Conservation (phyloP, 257 asterid genomes). For the Prunella vulgaris region DNA sequence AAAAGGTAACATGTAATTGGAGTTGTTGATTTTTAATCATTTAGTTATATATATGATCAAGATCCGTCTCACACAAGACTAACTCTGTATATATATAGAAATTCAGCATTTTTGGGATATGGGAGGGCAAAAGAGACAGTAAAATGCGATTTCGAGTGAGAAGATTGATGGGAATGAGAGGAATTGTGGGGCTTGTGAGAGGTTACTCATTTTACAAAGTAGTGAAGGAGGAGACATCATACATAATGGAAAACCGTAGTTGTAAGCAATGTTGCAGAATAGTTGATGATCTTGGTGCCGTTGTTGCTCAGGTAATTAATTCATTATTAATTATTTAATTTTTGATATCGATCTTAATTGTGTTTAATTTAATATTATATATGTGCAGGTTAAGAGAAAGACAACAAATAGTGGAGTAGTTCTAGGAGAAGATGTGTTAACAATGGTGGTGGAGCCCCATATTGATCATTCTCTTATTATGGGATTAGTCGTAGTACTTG, state of each 20-base stretch:
- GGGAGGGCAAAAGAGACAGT: constrained; percentile 30
- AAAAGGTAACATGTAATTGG: constrained; percentile 27
- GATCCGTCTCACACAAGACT: too few species aligned
- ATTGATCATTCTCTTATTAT: constrained; percentile 33
- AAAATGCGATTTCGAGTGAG: constrained; percentile 22
- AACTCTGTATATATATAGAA: too few species aligned
- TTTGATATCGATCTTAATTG: too few species aligned
- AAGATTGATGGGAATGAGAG: constrained; percentile 18
- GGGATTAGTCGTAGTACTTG: constrained; percentile 39
- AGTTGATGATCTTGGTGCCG: constrained; percentile 27
- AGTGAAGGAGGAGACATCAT: neutral
- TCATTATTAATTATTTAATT: neutral
- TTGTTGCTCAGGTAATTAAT: constrained; percentile 49
- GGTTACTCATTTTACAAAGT: constrained; percentile 19
- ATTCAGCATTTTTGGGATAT: constrained; percentile 21
- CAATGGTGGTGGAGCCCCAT: constrained; percentile 42
- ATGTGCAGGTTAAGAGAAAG: constrained; percentile 36
- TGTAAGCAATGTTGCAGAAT: constrained; percentile 31
- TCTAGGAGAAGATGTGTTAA: constrained; percentile 38
- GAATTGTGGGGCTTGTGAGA: constrained; percentile 18
- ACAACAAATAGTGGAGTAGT: constrained; percentile 29
- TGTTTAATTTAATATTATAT: neutral
- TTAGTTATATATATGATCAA: too few species aligned
- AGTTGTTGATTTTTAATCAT: too few species aligned
- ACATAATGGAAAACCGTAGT: constrained; percentile 27